These are phyloP conservation scores for Linum tenue DNA, from an alignment of 345 rosid genomes.

Conservation along the genomic window DNA sequence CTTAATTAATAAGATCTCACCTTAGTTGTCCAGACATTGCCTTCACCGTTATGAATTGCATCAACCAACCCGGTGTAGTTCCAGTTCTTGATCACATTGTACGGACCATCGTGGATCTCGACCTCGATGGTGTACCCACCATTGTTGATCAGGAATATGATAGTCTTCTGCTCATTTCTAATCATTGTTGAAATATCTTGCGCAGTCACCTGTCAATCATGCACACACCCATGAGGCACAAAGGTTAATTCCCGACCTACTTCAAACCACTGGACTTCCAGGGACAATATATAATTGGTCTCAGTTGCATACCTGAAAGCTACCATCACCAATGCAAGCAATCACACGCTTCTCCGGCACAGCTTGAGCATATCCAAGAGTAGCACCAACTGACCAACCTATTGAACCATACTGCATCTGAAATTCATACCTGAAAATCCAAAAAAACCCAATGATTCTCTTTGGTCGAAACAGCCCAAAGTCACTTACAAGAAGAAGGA, in stretches of 20 bases:
- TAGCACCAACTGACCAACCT: slow-evolving; percentile 85
- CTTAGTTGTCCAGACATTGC: slow-evolving; percentile 80
- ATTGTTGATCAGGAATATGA: slow-evolving; percentile 71
- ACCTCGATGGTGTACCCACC: slow-evolving; percentile 83
- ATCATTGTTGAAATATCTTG: slow-evolving; percentile 77
- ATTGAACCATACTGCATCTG: slow-evolving; percentile 89
- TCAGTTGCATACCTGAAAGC: slow-evolving; percentile 55
- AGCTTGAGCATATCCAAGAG: slow-evolving; percentile 79
- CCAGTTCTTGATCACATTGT: slow-evolving; percentile 86
- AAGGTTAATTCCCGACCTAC: not conserved
- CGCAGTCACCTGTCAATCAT: slow-evolving; percentile 46
- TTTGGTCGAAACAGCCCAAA: no score
- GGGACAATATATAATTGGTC: no score
- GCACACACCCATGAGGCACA: not conserved
- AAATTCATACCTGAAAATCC: slow-evolving; percentile 42
- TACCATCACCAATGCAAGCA: slow-evolving; percentile 81
- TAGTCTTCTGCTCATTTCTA: slow-evolving; percentile 47
- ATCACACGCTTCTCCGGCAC: slow-evolving; percentile 60
- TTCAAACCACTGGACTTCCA: no score
- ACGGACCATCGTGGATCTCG: slow-evolving; percentile 80
- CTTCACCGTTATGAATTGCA: slow-evolving; percentile 68
- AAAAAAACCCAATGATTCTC: not conserved
- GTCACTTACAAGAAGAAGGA: no score
- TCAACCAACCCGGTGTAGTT: slow-evolving; percentile 66
- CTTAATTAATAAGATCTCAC: slow-evolving; percentile 17